These are phyloP conservation scores for Diplosphaera chodatii DNA, from an alignment of 139 green algal genomes.

Conservation along the genomic window DNA sequence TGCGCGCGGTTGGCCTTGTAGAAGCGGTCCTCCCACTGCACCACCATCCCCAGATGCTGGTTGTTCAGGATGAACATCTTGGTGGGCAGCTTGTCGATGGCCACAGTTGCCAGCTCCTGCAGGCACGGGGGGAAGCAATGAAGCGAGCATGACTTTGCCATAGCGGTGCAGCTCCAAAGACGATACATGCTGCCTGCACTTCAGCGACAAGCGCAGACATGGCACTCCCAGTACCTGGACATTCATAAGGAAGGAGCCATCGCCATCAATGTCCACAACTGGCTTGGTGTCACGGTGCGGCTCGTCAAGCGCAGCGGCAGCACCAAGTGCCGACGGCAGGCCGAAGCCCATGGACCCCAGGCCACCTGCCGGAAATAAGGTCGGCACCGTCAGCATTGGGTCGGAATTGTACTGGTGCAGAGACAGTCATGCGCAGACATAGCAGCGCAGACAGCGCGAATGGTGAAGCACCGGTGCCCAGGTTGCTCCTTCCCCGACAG, in stretches of 20 bases:
- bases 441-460: too few relatives aligned
- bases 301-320: slow-evolving; percentile 81
- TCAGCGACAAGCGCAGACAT: too few relatives aligned
- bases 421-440: too few relatives aligned
- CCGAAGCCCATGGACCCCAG: slow-evolving; percentile 99
- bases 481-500: too few relatives aligned
- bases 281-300: slow-evolving; percentile 46
- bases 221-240: too few relatives aligned
- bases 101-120: slow-evolving; percentile 90
- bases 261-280: slow-evolving; percentile 97
- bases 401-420: too few relatives aligned
- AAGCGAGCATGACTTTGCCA: too few relatives aligned
- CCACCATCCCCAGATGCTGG: slow-evolving; percentile 99
- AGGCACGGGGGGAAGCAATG: too few relatives aligned
- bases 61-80: slow-evolving; percentile 99
- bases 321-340: slow-evolving; percentile 89
- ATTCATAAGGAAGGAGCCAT: slow-evolving; percentile 99
- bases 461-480: too few relatives aligned
- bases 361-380: slow-evolving; percentile 44
- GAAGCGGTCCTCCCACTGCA: slow-evolving; percentile 99
- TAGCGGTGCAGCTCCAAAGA: too few relatives aligned
- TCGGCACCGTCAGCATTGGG: too few relatives aligned
- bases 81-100: slow-evolving; percentile 87
- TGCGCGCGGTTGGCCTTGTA: slow-evolving; percentile 99
- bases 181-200: too few relatives aligned